Evolutionary conservation across 2,329 filamentous ascomycete genomes (phyloP).

Genomic region (Eutypella sp.): DNA sequence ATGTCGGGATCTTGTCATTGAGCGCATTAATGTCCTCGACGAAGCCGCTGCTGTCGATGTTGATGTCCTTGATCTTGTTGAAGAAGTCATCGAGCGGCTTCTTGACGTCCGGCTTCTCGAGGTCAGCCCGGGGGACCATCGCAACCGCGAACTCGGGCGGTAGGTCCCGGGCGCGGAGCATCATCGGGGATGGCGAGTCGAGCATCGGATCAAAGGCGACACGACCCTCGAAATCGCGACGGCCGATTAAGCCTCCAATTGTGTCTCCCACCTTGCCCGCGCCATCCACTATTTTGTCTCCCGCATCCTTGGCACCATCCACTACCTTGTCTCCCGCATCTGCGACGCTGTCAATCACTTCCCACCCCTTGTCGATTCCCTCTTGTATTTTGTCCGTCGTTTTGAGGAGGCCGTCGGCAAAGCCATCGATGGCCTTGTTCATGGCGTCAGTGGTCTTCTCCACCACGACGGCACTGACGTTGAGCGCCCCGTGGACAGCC

Average conservation of each 20-base stretch:
- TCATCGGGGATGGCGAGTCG: background rate
- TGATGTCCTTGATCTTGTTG: conserved; percentile 61
- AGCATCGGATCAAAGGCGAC: background rate
- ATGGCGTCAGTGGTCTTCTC: conserved; percentile 41
- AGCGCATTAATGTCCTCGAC: conserved; percentile 65
- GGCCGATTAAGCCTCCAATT: conserved; percentile 43
- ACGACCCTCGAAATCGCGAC: background rate
- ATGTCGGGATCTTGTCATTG: conserved; percentile 76
- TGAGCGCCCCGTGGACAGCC: conserved; percentile 72
- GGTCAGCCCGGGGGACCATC: conserved; percentile 1
- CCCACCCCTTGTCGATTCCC: conserved; percentile 44
- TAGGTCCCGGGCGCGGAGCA: background rate
- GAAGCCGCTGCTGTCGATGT: conserved; percentile 62
- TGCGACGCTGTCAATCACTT: conserved; percentile 53
- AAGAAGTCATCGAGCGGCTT: conserved; percentile 65
- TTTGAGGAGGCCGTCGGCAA: conserved; percentile 38
- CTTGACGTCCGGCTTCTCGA: conserved; percentile 24
- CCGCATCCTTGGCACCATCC: conserved; percentile 11
- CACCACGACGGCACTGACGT: conserved; percentile 50
- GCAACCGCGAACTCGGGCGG: background rate
- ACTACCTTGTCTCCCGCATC: conserved; percentile 35
- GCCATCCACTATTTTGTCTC: conserved; percentile 5
- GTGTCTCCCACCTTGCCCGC: conserved; percentile 25
- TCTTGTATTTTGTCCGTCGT: conserved; percentile 53
- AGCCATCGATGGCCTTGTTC: conserved; percentile 42